Conservation (phyloP, 495 filamentous ascomycete genomes). For the Penicillium fimorum region DNA sequence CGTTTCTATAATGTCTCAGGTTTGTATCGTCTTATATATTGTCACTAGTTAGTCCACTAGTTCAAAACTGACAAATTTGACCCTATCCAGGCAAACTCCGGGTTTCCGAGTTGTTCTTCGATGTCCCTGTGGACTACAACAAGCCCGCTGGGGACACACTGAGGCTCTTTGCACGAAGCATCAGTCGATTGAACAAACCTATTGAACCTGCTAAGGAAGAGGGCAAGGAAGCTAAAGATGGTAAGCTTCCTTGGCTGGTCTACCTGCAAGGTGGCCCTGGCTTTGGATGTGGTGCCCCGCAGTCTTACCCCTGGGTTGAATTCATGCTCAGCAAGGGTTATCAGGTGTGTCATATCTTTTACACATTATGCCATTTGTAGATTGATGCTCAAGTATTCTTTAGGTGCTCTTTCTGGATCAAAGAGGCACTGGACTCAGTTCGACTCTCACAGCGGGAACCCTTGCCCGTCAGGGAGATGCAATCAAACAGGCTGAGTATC, state of each 20-base stretch:
- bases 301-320: slow-evolving; percentile 64
- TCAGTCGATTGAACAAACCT: slow-evolving; percentile 60
- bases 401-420: slow-evolving; percentile 84
- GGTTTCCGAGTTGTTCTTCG: slow-evolving; percentile 79
- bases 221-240: slow-evolving; percentile 50
- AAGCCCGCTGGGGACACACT: slow-evolving; percentile 60
- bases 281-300: slow-evolving; percentile 68
- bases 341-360: slow-evolving; percentile 36
- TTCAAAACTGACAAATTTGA: slow-evolving; percentile 7
- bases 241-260: slow-evolving; percentile 60
- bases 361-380: neutral
- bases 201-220: slow-evolving; percentile 53
- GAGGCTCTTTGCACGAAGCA: slow-evolving; percentile 73
- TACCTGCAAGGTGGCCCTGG: slow-evolving; percentile 79
- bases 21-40: slow-evolving; percentile 12
- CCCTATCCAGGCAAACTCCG: slow-evolving; percentile 62
- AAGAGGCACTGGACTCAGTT: slow-evolving; percentile 82
- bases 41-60: neutral
- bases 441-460: slow-evolving; percentile 68
- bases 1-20: slow-evolving; percentile 47
- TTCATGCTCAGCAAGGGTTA: slow-evolving; percentile 78
- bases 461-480: slow-evolving; percentile 63
- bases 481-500: slow-evolving; percentile 69
- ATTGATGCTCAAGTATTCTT: neutral
- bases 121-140: slow-evolving; percentile 74